A percentile compares a stretch with the other conserved stretches of the same genome.
phyloP scores from a whole-genome alignment of 1,139 yeast genomes.

The Geotrichum histeridarum region DNA sequence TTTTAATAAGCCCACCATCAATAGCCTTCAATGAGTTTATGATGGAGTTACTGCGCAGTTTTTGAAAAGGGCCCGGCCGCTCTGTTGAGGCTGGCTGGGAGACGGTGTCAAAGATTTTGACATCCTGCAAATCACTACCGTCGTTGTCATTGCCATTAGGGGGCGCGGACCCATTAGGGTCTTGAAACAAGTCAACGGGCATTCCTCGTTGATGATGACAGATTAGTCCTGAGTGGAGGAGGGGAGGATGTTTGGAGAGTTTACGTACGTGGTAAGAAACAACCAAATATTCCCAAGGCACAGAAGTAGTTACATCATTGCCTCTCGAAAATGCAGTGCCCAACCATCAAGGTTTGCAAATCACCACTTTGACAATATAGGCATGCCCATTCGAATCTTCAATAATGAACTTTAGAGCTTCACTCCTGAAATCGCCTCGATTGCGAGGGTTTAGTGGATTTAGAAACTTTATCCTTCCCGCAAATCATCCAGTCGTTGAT shows the following conservation, averaged over 20 bases:
- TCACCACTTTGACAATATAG: no score
- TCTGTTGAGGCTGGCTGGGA: neutral
- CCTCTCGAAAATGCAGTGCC: neutral
- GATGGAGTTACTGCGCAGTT: slow-evolving; percentile 13
- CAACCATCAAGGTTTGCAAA: slow-evolving; percentile 1
- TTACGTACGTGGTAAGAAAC: no score
- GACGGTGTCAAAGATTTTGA: neutral
- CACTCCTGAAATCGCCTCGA: neutral
- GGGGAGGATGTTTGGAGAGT: neutral
- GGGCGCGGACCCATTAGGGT: neutral
- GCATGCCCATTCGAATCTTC: neutral
- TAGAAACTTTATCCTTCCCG: slow-evolving; percentile 16
- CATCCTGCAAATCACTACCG: neutral
- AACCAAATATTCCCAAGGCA: no score
- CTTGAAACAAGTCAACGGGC: neutral
- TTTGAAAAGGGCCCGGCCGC: slow-evolving; percentile 15
- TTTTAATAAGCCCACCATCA: neutral
- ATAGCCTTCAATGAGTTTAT: slow-evolving; percentile 2
- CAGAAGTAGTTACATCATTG: no score
- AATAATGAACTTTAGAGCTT: neutral
- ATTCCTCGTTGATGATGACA: neutral
- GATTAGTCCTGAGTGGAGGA: neutral
- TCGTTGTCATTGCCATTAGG: neutral
- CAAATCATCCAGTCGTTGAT: slow-evolving; percentile 17
- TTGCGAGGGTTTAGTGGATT: neutral